These are phyloP conservation scores for Endotrypanum monterogeii DNA, from an alignment of 208 protist genomes.

Conservation along the genomic window DNA sequence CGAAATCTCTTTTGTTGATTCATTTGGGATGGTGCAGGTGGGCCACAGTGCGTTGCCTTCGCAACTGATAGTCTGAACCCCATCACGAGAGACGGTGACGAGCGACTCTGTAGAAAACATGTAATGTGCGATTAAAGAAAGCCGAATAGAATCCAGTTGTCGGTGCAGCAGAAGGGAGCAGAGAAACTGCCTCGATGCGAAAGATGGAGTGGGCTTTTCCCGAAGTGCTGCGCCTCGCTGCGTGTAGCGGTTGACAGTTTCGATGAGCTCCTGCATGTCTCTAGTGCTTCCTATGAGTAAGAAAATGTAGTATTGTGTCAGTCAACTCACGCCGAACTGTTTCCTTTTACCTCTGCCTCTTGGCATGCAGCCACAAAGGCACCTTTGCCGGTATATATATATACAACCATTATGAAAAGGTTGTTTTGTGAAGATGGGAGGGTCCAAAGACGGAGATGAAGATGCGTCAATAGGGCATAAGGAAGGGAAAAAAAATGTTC, in stretches of 20 bases:
- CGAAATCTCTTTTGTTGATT: conserved; percentile 53
- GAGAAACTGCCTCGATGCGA: conserved; percentile 52
- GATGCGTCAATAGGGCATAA: no score
- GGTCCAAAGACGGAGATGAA: background rate
- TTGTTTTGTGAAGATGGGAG: background rate
- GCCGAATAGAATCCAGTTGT: conserved; percentile 51
- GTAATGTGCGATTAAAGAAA: conserved; percentile 49
- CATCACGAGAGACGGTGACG: conserved; percentile 62
- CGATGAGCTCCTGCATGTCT: conserved; percentile 69
- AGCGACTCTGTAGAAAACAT: conserved; percentile 67
- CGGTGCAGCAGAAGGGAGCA: conserved; percentile 40
- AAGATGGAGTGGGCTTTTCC: conserved; percentile 38
- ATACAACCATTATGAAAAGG: background rate
- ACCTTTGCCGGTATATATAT: background rate
- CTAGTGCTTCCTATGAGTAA: background rate
- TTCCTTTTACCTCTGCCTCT: background rate
- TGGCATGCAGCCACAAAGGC: background rate
- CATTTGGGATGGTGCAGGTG: conserved; percentile 28
- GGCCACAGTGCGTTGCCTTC: conserved; percentile 47
- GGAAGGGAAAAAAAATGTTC: no score
- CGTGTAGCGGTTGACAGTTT: conserved; percentile 62
- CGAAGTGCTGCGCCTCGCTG: conserved; percentile 27
- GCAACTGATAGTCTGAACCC: conserved; percentile 64
- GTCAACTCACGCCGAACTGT: background rate
- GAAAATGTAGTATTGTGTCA: background rate